Evolutionary conservation across 208 protist species (phyloP).

Genomic region (Lotmaria passim): DNA sequence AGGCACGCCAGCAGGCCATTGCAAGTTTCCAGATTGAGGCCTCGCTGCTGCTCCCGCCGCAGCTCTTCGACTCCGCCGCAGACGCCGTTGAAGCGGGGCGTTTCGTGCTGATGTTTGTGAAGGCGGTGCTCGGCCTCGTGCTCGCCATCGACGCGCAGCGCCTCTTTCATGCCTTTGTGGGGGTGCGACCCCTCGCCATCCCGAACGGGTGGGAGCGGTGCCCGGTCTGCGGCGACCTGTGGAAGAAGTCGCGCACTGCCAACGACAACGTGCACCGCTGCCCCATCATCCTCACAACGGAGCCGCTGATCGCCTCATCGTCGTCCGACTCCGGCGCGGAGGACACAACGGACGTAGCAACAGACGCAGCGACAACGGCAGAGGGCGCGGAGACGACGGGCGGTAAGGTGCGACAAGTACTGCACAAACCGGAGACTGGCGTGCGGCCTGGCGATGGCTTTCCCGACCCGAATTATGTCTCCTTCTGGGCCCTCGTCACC

Average conservation of each 20-base stretch:
- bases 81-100: conserved; percentile 21
- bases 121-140: conserved; percentile 43
- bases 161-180: conserved; percentile 68
- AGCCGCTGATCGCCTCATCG: conserved; percentile 12
- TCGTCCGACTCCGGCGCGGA: conserved; percentile 16
- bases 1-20: conserved; percentile 30
- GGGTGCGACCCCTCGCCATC: conserved; percentile 62
- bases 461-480: conserved; percentile 54
- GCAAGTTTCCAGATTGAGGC: conserved; percentile 37
- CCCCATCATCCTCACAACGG: conserved; percentile 24
- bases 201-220: conserved; percentile 62
- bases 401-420: neutral
- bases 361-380: neutral
- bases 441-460: conserved; percentile 59
- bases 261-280: conserved; percentile 30
- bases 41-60: conserved; percentile 35
- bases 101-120: conserved; percentile 38
- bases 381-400: neutral
- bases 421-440: conserved; percentile 14
- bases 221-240: conserved; percentile 63
- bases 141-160: conserved; percentile 58
- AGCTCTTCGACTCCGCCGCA: conserved; percentile 26
- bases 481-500: conserved; percentile 37
- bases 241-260: conserved; percentile 32
- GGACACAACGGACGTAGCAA: conserved; percentile 4